Conservation (phyloP, 805 yeast species). For the Lachancea lanzarotensis region DNA sequence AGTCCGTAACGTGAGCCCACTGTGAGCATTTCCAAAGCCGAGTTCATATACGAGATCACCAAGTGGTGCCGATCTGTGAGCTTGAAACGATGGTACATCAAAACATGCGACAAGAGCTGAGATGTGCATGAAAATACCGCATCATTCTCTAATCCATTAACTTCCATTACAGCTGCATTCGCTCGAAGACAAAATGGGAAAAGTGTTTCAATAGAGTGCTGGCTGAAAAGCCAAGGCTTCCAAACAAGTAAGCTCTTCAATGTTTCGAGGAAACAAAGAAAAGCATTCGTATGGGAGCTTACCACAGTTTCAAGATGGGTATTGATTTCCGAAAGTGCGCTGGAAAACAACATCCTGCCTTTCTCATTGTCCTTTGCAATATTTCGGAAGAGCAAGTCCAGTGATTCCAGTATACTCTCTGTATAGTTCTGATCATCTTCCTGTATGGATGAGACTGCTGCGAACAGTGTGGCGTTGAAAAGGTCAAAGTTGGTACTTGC, state of each 20-base stretch:
- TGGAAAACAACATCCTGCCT: slow-evolving; percentile 25
- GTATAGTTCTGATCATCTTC: slow-evolving; percentile 4
- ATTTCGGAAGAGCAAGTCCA: slow-evolving; percentile 12
- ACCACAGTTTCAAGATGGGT: slow-evolving; percentile 13
- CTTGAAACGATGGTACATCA: slow-evolving; percentile 64
- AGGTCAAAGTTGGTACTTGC: slow-evolving; percentile 4
- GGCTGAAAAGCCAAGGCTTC: slow-evolving; percentile 53
- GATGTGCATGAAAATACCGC: slow-evolving; percentile 37
- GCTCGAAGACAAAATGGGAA: slow-evolving; percentile 32
- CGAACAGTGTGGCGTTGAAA: slow-evolving; percentile 18
- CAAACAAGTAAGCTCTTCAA: slow-evolving; percentile 42
- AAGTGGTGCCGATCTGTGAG: slow-evolving; percentile 70
- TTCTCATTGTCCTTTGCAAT: slow-evolving; percentile 19
- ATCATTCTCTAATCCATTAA: slow-evolving; percentile 12
- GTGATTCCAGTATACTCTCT: slow-evolving; percentile 20
- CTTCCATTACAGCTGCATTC: slow-evolving; percentile 1
- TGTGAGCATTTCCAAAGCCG: slow-evolving; percentile 45
- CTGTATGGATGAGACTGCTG: slow-evolving; percentile 12
- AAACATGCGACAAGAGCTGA: slow-evolving; percentile 49
- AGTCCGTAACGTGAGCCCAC: slow-evolving; percentile 17
- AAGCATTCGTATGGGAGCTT: slow-evolving; percentile 3
- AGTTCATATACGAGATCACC: slow-evolving; percentile 42
- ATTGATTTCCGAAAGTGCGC: slow-evolving; percentile 29
- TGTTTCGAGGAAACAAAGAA: slow-evolving; percentile 22
- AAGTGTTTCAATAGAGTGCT: slow-evolving; percentile 55